A percentile compares a stretch with the other conserved stretches of the same genome.
These are phyloP conservation scores for Cordia subcordata DNA, from an alignment of 257 asterid species.

Conservation along the genomic window DNA sequence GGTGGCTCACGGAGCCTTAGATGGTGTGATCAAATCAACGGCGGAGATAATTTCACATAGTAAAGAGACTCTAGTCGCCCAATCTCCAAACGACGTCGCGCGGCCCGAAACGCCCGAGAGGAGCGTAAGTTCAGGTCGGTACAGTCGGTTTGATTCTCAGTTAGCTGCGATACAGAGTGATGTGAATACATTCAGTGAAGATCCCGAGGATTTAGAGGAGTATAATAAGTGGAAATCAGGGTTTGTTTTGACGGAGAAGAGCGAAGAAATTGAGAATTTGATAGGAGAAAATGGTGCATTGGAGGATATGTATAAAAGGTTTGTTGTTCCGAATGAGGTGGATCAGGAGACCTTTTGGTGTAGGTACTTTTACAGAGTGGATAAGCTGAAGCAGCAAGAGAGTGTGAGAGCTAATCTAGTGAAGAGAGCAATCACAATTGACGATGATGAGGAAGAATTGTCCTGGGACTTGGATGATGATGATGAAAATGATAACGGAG, in stretches of 20 bases:
- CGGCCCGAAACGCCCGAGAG: conserved; percentile 46
- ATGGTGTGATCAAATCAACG: conserved; percentile 67
- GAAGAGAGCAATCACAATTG: conserved; percentile 60
- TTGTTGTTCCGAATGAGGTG: conserved; percentile 59
- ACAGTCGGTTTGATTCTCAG: conserved; percentile 66
- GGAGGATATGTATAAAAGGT: conserved; percentile 37
- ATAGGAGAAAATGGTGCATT: conserved; percentile 52
- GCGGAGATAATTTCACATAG: conserved; percentile 65
- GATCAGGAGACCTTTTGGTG: conserved; percentile 75
- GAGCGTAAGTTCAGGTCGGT: conserved; percentile 40
- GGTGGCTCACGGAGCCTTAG: conserved; percentile 56
- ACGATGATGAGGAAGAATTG: conserved; percentile 72
- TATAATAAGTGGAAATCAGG: conserved; percentile 51
- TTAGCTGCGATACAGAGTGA: conserved; percentile 54
- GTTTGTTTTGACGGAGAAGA: conserved; percentile 41
- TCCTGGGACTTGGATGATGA: conserved; percentile 90
- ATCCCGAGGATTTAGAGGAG: conserved; percentile 79
- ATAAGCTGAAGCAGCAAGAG: conserved; percentile 77
- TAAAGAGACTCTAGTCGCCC: conserved; percentile 33
- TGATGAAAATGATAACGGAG: conserved; percentile 23
- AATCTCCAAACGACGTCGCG: conserved; percentile 43
- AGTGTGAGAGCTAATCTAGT: conserved; percentile 71
- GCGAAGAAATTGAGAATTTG: conserved; percentile 43
- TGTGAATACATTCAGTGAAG: conserved; percentile 47
- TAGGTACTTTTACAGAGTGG: conserved; percentile 68